Percentiles rank a stretch among this genome's conserved stretches.
Evolutionary conservation across 352 stramenopile species (phyloP).

Genomic region (Albugo candida): DNA sequence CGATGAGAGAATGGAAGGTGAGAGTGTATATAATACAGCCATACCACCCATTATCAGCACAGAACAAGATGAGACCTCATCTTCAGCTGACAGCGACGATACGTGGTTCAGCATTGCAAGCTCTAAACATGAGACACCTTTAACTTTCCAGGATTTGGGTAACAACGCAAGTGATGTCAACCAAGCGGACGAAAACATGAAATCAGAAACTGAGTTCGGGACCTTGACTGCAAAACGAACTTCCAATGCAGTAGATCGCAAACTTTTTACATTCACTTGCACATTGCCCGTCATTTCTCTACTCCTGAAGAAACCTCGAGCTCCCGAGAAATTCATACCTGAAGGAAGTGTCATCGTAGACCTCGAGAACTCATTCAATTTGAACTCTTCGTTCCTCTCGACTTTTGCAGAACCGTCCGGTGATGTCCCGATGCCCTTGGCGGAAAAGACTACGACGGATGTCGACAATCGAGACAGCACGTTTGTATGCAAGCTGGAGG

Average conservation of each 20-base stretch:
- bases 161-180: no score
- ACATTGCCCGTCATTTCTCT: constrained; percentile 64
- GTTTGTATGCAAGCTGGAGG: constrained; percentile 58
- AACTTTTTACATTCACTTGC: constrained; percentile 38
- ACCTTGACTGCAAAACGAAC: neutral
- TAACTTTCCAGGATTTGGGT: no score
- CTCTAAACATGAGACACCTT: constrained; percentile 8
- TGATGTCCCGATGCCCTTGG: no score
- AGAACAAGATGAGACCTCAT: constrained; percentile 25
- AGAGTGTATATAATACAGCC: constrained; percentile 10
- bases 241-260: neutral
- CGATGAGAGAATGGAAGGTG: constrained; percentile 25
- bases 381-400: no score
- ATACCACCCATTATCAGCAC: constrained; percentile 5
- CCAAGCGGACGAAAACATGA: constrained; percentile 17
- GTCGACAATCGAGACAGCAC: constrained; percentile 14
- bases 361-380: no score
- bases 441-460: no score
- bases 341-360: no score
- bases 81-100: constrained; percentile 67
- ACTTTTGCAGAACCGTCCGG: no score
- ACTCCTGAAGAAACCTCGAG: constrained; percentile 52
- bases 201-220: neutral
- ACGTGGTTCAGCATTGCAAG: constrained; percentile 80
- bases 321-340: no score